A percentile compares a stretch with the other conserved stretches of the same genome.
Conservation (phyloP, 2,329 filamentous ascomycete species). For the Reticulascus tulasneorum region DNA sequence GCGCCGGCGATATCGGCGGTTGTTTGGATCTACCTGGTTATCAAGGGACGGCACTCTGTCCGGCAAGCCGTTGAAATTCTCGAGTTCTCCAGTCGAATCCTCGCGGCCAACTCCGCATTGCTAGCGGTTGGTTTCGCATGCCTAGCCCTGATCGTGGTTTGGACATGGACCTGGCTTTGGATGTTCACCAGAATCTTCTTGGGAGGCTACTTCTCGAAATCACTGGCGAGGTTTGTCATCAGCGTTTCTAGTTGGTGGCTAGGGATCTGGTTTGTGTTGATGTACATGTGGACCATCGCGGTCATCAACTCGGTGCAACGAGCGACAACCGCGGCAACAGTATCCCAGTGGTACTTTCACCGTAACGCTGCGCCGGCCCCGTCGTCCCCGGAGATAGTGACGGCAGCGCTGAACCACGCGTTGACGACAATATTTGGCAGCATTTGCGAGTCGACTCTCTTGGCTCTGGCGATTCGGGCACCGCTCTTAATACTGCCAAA, state of each 20-base stretch:
- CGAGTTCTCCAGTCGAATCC: conserved; percentile 85
- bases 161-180: conserved; percentile 93
- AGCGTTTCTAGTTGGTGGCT: conserved; percentile 91
- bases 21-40: conserved; percentile 80
- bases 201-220: conserved; percentile 74
- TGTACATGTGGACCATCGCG: conserved; percentile 93
- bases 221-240: conserved; percentile 67
- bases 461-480: conserved; percentile 76
- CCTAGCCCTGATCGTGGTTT: conserved; percentile 70
- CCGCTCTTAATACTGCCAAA: conserved; percentile 81
- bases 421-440: conserved; percentile 86
- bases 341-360: conserved; percentile 99
- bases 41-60: conserved; percentile 75
- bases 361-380: conserved; percentile 76
- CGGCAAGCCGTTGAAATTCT: conserved; percentile 82
- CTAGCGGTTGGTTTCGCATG: conserved; percentile 78
- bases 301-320: conserved; percentile 86
- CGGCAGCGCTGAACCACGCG: conserved; percentile 77
- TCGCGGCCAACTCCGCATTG: conserved; percentile 79
- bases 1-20: conserved; percentile 70
- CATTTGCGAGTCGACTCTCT: conserved; percentile 80
- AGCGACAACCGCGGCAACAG: conserved; percentile 86
- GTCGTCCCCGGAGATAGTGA: conserved; percentile 75
- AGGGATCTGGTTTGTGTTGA: conserved; percentile 83
- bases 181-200: conserved; percentile 97